Evolutionary conservation across 192 early-diverging fungal species (phyloP).

Genomic region (Phlyctochytrium bullatum): DNA sequence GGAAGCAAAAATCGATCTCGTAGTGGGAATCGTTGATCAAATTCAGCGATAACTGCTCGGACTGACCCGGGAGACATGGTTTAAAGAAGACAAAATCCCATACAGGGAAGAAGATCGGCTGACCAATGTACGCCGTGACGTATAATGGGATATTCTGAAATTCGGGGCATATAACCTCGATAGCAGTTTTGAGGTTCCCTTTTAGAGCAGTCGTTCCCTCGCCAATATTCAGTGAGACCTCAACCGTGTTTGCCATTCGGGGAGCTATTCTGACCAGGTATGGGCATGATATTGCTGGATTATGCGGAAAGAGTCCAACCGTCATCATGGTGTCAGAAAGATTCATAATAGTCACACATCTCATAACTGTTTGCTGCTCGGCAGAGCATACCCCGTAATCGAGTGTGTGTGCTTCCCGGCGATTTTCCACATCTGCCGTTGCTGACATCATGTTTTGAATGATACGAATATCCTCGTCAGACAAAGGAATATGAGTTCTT

Average conservation of each 20-base stretch:
- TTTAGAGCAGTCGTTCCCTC: constrained; percentile 15
- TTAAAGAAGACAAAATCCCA: constrained; percentile 57
- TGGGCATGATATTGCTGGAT: constrained; percentile 45
- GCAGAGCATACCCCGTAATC: constrained; percentile 53
- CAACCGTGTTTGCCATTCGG: constrained; percentile 54
- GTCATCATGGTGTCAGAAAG: constrained; percentile 44
- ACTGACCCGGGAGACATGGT: constrained; percentile 38
- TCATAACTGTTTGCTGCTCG: constrained; percentile 20
- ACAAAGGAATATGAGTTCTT: constrained; percentile 40
- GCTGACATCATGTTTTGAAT: constrained; percentile 56
- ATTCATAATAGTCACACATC: constrained; percentile 60
- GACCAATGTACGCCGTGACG: constrained; percentile 52
- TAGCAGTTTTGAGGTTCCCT: constrained; percentile 46
- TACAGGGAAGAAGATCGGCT: constrained; percentile 50
- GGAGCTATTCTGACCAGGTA: constrained; percentile 53
- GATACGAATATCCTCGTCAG: constrained; percentile 44
- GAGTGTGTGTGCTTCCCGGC: constrained; percentile 50
- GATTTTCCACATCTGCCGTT: constrained; percentile 36
- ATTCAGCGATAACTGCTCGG: constrained; percentile 28
- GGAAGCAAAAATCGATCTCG: constrained; percentile 32
- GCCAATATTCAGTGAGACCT: constrained; percentile 39
- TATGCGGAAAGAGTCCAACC: constrained; percentile 49
- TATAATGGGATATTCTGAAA: constrained; percentile 57
- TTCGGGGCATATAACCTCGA: constrained; percentile 61
- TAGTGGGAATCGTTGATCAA: constrained; percentile 61